These are phyloP conservation scores for Citrullus mucosospermus DNA, from an alignment of 306 rosid species.

Conservation along the genomic window DNA sequence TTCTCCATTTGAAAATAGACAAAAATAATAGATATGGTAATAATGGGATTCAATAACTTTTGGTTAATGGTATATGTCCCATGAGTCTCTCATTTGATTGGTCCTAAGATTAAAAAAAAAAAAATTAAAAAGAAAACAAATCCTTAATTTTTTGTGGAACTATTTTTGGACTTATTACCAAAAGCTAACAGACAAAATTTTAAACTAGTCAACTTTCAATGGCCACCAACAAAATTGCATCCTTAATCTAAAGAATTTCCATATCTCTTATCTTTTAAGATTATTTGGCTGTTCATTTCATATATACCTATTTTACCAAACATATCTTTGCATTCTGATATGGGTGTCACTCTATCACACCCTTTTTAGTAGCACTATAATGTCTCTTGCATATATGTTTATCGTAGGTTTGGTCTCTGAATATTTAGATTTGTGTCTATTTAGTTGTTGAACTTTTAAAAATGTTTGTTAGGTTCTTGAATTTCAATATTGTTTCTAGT, in stretches of 20 bases:
- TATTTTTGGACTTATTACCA: neutral
- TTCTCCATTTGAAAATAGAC: neutral
- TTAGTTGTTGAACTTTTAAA: too few relatives aligned
- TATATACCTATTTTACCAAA: neutral
- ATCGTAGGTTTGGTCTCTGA: too few relatives aligned
- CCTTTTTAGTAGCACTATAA: too few relatives aligned
- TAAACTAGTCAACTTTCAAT: neutral
- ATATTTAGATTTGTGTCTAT: too few relatives aligned
- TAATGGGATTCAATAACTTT: neutral
- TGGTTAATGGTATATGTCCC: neutral
- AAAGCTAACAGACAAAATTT: neutral
- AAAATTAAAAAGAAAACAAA: neutral
- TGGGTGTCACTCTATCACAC: neutral
- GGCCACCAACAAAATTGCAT: neutral
- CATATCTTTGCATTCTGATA: neutral
- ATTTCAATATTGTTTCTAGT: too few relatives aligned
- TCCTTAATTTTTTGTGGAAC: neutral
- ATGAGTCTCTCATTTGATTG: neutral
- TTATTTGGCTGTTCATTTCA: neutral
- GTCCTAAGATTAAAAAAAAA: neutral
- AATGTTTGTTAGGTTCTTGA: too few relatives aligned
- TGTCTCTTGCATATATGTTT: too few relatives aligned
- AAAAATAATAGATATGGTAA: neutral
- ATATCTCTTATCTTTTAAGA: neutral
- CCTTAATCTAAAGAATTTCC: neutral